Percentiles rank a stretch among this genome's conserved stretches.
Conservation (phyloP, 2,329 filamentous ascomycete genomes). For the Aspergillus ruber region DNA sequence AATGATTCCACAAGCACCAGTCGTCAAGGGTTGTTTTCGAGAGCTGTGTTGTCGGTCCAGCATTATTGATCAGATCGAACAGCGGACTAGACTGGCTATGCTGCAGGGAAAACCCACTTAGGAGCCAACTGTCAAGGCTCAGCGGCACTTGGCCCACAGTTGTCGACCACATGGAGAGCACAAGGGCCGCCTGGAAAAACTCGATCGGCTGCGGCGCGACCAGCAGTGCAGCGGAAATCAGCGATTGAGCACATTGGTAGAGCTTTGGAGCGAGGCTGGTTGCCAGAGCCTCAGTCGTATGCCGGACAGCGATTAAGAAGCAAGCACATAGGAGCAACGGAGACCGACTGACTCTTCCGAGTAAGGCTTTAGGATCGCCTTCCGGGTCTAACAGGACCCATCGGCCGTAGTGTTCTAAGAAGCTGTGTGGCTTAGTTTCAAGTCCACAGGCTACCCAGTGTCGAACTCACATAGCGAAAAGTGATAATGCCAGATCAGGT, state of each 20-base stretch:
- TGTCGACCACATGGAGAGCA: conserved; percentile 43
- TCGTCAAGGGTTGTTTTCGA: conserved; percentile 21
- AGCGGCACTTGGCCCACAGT: conserved; percentile 40
- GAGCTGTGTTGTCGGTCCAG: conserved; percentile 1
- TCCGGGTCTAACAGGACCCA: conserved; percentile 34
- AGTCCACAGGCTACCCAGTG: too few species aligned
- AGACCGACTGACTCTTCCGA: conserved; percentile 29
- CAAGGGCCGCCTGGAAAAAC: conserved; percentile 39
- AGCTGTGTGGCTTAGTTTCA: conserved; percentile 14
- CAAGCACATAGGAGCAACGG: conserved; percentile 35
- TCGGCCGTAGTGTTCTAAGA: conserved; percentile 38
- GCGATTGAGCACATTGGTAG: conserved; percentile 29
- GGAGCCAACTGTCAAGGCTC: conserved; percentile 42
- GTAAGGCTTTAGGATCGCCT: conserved; percentile 19
- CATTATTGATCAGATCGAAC: conserved; percentile 18
- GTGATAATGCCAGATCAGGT: conserved; percentile 5
- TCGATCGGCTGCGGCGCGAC: conserved; percentile 34
- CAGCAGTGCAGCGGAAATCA: conserved; percentile 24
- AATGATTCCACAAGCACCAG: conserved; percentile 40
- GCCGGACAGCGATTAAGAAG: conserved; percentile 38
- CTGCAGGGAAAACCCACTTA: conserved; percentile 40
- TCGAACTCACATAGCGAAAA: neutral
- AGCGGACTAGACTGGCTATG: conserved; percentile 34
- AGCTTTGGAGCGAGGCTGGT: conserved; percentile 31
- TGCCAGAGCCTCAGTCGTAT: conserved; percentile 35